Evolutionary conservation across 83 land plant genomes (phyloP).

Genomic region (Diphasiastrum complanatum): DNA sequence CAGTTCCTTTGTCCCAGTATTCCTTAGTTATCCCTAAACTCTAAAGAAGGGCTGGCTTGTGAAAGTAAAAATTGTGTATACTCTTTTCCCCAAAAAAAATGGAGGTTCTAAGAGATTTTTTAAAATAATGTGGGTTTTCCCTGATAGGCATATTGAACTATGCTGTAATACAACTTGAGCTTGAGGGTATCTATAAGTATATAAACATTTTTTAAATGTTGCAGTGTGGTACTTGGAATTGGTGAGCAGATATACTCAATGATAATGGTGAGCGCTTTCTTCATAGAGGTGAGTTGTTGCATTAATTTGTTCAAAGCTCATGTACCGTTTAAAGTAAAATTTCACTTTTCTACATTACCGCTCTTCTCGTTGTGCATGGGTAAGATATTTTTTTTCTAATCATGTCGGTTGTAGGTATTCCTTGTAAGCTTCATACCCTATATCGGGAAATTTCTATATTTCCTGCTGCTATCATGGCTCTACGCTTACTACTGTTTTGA

Average conservation of each 20-base stretch:
- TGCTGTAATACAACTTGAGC: background rate
- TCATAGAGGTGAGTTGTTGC: conserved; percentile 22
- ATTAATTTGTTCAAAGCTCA: background rate
- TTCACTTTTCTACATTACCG: background rate
- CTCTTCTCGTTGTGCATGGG: background rate
- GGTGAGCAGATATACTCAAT: conserved; percentile 36
- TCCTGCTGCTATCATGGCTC: conserved; percentile 33
- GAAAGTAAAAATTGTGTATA: background rate
- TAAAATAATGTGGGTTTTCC: too few relatives aligned
- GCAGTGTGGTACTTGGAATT: conserved; percentile 26
- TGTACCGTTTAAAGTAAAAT: background rate
- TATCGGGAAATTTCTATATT: conserved; percentile 32
- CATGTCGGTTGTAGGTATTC: conserved; percentile 22
- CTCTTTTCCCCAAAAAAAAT: too few relatives aligned
- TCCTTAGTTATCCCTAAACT: background rate
- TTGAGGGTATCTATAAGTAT: background rate
- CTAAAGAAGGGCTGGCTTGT: background rate
- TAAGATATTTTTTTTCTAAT: background rate
- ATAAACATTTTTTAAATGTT: background rate
- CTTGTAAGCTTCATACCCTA: conserved; percentile 33
- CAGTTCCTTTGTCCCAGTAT: background rate
- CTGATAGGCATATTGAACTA: background rate
- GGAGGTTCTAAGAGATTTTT: too few relatives aligned
- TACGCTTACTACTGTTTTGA: conserved; percentile 47
- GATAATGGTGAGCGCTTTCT: conserved; percentile 27